phyloP scores from a whole-genome alignment of 306 rosid species.

The Ochetophila trinervis region DNA sequence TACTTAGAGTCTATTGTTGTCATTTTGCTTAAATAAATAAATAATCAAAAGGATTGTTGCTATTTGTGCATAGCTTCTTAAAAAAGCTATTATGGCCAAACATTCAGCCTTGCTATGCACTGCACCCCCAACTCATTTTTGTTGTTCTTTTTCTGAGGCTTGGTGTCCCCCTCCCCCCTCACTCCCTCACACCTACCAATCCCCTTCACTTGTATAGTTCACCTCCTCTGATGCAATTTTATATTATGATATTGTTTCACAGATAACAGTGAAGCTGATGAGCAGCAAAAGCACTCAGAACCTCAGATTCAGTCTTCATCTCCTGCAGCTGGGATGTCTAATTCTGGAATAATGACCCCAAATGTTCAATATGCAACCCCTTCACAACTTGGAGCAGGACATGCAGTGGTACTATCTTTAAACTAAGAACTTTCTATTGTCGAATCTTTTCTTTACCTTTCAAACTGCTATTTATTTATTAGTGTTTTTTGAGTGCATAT shows the following conservation, averaged over 20 bases:
- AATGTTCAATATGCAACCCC: slow-evolving; percentile 59
- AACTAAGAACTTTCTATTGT: slow-evolving; percentile 15
- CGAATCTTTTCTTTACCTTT: neutral
- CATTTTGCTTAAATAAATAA: too few species aligned
- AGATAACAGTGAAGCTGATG: slow-evolving; percentile 68
- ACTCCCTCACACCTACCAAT: too few species aligned
- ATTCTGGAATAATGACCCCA: slow-evolving; percentile 42
- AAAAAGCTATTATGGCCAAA: too few species aligned
- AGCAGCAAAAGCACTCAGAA: slow-evolving; percentile 54
- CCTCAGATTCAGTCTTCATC: slow-evolving; percentile 55
- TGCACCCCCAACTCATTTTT: too few species aligned
- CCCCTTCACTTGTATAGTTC: slow-evolving; percentile 10
- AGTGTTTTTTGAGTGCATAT: too few species aligned
- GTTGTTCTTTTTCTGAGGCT: too few species aligned
- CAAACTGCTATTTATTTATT: too few species aligned
- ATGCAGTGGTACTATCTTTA: slow-evolving; percentile 59
- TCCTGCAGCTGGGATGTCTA: slow-evolving; percentile 50
- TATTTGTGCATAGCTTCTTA: too few species aligned
- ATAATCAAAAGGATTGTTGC: too few species aligned
- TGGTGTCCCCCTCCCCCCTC: neutral
- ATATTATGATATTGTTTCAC: slow-evolving; percentile 30
- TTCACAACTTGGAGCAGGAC: slow-evolving; percentile 72
- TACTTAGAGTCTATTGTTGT: too few species aligned
- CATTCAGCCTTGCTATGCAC: too few species aligned
- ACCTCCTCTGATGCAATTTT: slow-evolving; percentile 18